Percentiles rank a stretch among this genome's conserved stretches.
phyloP scores from a whole-genome alignment of 305 asterid genomes.

The Euphrasia arctica region DNA sequence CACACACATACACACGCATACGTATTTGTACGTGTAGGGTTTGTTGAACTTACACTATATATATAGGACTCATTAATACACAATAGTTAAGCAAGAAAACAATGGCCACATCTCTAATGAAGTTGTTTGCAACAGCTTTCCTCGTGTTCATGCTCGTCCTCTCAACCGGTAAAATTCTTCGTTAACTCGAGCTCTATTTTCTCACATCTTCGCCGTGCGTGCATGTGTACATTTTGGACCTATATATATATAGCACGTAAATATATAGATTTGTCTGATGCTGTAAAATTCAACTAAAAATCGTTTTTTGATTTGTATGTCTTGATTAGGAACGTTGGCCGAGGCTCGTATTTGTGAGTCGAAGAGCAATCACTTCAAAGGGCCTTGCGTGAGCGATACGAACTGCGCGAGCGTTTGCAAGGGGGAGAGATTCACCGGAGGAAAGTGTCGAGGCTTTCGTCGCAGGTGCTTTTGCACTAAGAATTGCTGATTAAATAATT shows the following conservation, averaged over 20 bases:
- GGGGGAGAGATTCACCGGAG: slow-evolving; percentile 54
- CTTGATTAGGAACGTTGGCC: slow-evolving; percentile 29
- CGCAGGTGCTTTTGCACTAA: slow-evolving; percentile 61
- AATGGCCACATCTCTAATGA: neutral
- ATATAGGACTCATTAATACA: neutral
- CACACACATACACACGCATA: too few species aligned
- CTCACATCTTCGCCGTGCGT: too few species aligned
- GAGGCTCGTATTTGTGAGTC: slow-evolving; percentile 62
- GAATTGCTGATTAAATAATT: slow-evolving; percentile 31
- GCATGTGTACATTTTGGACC: too few species aligned
- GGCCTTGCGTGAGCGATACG: slow-evolving; percentile 40
- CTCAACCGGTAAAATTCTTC: neutral
- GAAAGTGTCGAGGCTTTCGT: slow-evolving; percentile 59
- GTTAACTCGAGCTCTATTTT: neutral
- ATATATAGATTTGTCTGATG: too few species aligned
- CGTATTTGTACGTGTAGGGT: too few species aligned
- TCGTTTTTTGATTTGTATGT: neutral
- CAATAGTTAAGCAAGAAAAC: too few species aligned
- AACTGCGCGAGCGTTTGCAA: slow-evolving; percentile 63
- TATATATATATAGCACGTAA: too few species aligned
- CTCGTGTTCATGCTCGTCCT: neutral
- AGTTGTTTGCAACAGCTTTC: neutral
- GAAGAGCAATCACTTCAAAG: slow-evolving; percentile 46
- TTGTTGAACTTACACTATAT: neutral
- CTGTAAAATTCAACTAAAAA: too few species aligned